These are phyloP conservation scores for Oryza meridionalis DNA, from an alignment of 176 grass and related monocot genomes.

Conservation along the genomic window DNA sequence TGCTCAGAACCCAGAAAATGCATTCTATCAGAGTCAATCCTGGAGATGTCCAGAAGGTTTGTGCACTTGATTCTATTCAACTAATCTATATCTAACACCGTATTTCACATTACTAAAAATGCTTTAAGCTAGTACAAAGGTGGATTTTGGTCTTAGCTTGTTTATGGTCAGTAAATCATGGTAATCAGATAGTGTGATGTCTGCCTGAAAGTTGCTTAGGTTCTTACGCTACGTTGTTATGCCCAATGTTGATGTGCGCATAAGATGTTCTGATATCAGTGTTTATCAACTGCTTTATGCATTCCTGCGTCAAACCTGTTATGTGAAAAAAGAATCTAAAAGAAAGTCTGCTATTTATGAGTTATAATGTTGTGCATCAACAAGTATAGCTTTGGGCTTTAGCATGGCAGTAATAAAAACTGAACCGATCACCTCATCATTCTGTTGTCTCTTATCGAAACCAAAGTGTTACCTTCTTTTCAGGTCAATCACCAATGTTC, in stretches of 20 bases:
- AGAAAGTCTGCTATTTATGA: background rate
- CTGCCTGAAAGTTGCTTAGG: background rate
- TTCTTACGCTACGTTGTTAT: background rate
- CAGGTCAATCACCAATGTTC: constrained; percentile 93
- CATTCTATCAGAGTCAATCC: constrained; percentile 58
- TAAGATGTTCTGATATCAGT: background rate
- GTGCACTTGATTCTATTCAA: constrained; percentile 26
- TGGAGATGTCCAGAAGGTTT: constrained; percentile 81
- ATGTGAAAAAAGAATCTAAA: background rate
- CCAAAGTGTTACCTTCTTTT: constrained; percentile 34
- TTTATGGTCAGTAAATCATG: background rate
- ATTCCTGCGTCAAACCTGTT: background rate
- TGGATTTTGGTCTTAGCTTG: background rate
- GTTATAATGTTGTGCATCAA: background rate
- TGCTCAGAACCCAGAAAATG: constrained; percentile 56
- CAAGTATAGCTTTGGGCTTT: background rate
- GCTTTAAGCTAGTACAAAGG: too few relatives aligned
- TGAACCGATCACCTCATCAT: background rate
- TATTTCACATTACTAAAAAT: background rate
- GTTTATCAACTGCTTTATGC: constrained; percentile 12
- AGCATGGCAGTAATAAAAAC: background rate
- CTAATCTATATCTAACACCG: background rate
- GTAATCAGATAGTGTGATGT: background rate
- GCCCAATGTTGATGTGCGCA: background rate
- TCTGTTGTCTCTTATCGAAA: background rate